Percentiles rank a stretch among this genome's conserved stretches.
These are phyloP conservation scores for Pulveroboletus ravenelii DNA, from an alignment of 768 basidiomycete species.

Conservation along the genomic window DNA sequence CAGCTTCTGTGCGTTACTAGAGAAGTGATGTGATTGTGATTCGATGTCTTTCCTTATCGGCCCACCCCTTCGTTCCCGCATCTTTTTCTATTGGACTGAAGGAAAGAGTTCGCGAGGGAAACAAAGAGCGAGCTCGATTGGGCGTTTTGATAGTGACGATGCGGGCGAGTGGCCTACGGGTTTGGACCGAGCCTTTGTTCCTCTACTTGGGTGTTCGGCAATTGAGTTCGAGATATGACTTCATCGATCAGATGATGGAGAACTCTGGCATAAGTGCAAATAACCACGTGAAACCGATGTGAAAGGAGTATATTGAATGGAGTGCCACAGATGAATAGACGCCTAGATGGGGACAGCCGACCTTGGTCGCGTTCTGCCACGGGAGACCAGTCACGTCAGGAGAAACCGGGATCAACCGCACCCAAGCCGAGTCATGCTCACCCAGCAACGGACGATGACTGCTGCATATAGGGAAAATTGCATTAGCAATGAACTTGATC, in stretches of 20 bases:
- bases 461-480: neutral
- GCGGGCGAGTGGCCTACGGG: neutral
- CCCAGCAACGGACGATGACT: neutral
- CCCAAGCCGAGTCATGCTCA: slow-evolving; percentile 6
- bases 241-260: slow-evolving; percentile 7
- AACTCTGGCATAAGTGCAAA: neutral
- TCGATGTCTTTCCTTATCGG: slow-evolving; percentile 13
- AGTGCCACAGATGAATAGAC: slow-evolving; percentile 1
- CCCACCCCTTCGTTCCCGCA: neutral
- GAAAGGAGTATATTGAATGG: neutral
- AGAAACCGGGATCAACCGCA: slow-evolving; percentile 5
- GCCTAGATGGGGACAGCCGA: too few relatives aligned
- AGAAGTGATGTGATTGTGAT: slow-evolving; percentile 20
- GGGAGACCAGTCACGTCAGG: slow-evolving; percentile 1
- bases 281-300: slow-evolving; percentile 3
- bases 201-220: slow-evolving; percentile 6
- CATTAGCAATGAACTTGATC: slow-evolving; percentile 3
- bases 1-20: slow-evolving; percentile 10
- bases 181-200: slow-evolving; percentile 2
- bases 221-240: slow-evolving; percentile 1
- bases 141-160: slow-evolving; percentile 6
- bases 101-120: neutral
- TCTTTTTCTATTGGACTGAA: neutral
- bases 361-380: neutral
- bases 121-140: neutral